A percentile compares a stretch with the other conserved stretches of the same genome.
phyloP scores from a whole-genome alignment of 2,329 filamentous ascomycete species.

The Rhynchosporium agropyri region DNA sequence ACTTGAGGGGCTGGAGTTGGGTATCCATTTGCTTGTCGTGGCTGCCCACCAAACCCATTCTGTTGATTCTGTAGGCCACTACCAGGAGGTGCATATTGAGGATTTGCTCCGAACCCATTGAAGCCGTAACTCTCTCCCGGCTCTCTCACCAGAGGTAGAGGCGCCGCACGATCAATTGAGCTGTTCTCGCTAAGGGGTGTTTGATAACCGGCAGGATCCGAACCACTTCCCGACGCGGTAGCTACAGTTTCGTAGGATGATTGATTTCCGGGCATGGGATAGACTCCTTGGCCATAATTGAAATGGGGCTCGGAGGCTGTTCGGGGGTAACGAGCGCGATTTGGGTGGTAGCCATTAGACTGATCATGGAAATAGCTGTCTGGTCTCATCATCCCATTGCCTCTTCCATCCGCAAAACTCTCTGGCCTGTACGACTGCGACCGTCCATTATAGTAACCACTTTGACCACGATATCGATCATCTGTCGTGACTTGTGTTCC shows the following conservation, averaged over 20 bases:
- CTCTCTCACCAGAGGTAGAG: slow-evolving; percentile 58
- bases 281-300: slow-evolving; percentile 37
- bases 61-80: slow-evolving; percentile 43
- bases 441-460: slow-evolving; percentile 42
- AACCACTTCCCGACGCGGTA: slow-evolving; percentile 71
- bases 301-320: slow-evolving; percentile 41
- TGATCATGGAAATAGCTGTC: slow-evolving; percentile 47
- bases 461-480: slow-evolving; percentile 36
- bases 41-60: slow-evolving; percentile 27
- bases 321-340: slow-evolving; percentile 41
- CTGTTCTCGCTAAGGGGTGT: slow-evolving; percentile 91
- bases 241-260: slow-evolving; percentile 82
- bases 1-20: slow-evolving; percentile 29
- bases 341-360: slow-evolving; percentile 41
- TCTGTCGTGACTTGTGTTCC: slow-evolving; percentile 40
- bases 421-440: slow-evolving; percentile 37
- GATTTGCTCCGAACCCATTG: slow-evolving; percentile 46
- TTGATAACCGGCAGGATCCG: slow-evolving; percentile 76
- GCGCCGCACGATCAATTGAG: slow-evolving; percentile 75
- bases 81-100: slow-evolving; percentile 46
- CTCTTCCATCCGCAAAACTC: slow-evolving; percentile 39
- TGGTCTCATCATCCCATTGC: slow-evolving; percentile 46
- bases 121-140: slow-evolving; percentile 68
- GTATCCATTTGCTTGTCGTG: slow-evolving; percentile 31
- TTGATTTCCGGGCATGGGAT: slow-evolving; percentile 38